These are phyloP conservation scores for Aphanomyces euteiches DNA, from an alignment of 352 stramenopile species.

Conservation along the genomic window DNA sequence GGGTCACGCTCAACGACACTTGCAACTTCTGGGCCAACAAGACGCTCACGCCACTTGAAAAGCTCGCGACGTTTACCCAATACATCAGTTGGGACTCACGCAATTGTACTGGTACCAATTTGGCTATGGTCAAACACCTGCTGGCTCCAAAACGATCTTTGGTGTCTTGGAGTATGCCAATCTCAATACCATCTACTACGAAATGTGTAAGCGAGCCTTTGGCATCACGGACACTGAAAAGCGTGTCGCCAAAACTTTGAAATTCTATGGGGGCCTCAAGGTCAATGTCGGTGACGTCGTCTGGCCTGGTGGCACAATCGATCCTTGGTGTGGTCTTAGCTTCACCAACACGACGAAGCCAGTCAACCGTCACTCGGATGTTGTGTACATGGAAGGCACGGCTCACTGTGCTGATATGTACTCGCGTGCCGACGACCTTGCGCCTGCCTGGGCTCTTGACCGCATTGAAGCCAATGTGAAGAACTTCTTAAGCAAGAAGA, in stretches of 20 bases:
- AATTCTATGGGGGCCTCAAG: slow-evolving; percentile 64
- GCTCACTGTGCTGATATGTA: slow-evolving; percentile 18
- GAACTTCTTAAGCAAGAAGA: too few species aligned
- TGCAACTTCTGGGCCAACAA: slow-evolving; percentile 12
- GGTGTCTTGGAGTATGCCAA: slow-evolving; percentile 81
- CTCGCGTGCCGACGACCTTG: not conserved
- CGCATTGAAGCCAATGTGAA: too few species aligned
- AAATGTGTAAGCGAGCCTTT: slow-evolving; percentile 67
- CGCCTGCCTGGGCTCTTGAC: too few species aligned
- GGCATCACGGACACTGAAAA: slow-evolving; percentile 50
- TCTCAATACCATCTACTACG: slow-evolving; percentile 67
- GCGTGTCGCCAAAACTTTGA: slow-evolving; percentile 50
- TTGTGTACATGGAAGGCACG: slow-evolving; percentile 19
- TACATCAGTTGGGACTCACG: slow-evolving; percentile 29
- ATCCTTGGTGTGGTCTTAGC: slow-evolving; percentile 54
- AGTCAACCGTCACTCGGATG: slow-evolving; percentile 9
- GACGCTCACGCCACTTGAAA: slow-evolving; percentile 13
- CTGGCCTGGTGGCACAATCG: slow-evolving; percentile 74
- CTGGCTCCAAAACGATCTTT: slow-evolving; percentile 21
- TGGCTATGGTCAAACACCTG: slow-evolving; percentile 83
- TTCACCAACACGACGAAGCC: slow-evolving; percentile 19
- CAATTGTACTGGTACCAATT: slow-evolving; percentile 70
- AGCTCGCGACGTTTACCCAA: slow-evolving; percentile 14
- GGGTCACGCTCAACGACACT: not conserved
- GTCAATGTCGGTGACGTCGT: slow-evolving; percentile 70